Base-by-base conservation (phyloP, 306 rosid genomes). In the Sicyos baderoa region DNA sequence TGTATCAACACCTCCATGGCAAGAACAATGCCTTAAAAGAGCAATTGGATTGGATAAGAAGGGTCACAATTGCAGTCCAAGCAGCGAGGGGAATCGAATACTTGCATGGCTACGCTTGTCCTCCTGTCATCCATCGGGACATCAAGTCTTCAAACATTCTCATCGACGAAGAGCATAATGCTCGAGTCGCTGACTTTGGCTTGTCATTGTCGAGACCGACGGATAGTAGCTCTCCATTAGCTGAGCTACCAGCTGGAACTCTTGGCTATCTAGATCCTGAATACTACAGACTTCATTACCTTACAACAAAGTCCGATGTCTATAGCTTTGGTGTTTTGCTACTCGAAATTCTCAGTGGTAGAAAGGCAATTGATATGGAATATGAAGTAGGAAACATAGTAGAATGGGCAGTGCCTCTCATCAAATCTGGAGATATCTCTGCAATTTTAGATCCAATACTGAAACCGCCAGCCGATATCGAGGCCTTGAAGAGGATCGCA, bases 261-360 rank as follows among this genome's bases (percentile, higher is more conserved):
- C 95, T 89, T 1, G 98, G 98, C 18, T 93, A 93, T 81, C 98
- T 93, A 42, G 98, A 93, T 72, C 98, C 97, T 9, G 98, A 93
- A 63, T 93, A 89, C 85, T 93, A 93, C 50, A 86, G 96, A 76
- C 98, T 93, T 72, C 98, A 93, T 49, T 93, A 93, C 76, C 95
- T 93, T 22, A 93, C 98, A 11, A 93, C 98, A 18, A 93, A 93
- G 74, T 93, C 98, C 16, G 98, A 93, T 80, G 95, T 93, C 1
- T 93, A 89, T 55, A 89, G 98, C 83, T 93, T 93, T 68, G 98
- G 98, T 12, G 98, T 89, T 55, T 68, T 93, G 7, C 86, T 93
- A 3, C 57, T 93, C 76, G 98, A 93, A 72, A 89, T 93, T 58
- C 80, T 93, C 35, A 89, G 98, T 66, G 98, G 98, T 32, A 78